phyloP scores from a whole-genome alignment of 331 rosid genomes.

The Spiraea crenata region DNA sequence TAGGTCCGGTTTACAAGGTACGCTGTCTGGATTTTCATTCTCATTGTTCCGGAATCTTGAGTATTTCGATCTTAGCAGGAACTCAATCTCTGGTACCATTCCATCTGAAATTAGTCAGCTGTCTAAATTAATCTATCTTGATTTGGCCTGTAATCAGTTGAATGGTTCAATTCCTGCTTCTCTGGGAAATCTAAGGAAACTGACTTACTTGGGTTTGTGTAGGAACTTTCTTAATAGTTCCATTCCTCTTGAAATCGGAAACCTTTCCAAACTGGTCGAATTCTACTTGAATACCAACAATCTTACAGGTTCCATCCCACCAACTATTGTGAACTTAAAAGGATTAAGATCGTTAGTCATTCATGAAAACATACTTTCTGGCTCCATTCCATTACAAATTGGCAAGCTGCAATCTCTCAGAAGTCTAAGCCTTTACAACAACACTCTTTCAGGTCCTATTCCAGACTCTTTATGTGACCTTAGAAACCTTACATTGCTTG shows the following conservation, averaged over 20 bases:
- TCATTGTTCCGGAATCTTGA: constrained; percentile 24
- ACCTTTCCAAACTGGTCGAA: constrained; percentile 25
- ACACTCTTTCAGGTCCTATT: constrained; percentile 20
- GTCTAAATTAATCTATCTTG: constrained; percentile 28
- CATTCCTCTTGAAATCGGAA: constrained; percentile 24
- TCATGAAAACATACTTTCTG: constrained; percentile 18
- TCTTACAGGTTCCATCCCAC: constrained; percentile 30
- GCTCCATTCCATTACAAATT: constrained; percentile 29
- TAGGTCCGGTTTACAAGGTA: constrained; percentile 26
- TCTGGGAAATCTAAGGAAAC: constrained; percentile 12
- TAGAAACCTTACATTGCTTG: constrained; percentile 12
- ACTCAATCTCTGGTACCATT: constrained; percentile 28
- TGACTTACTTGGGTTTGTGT: constrained; percentile 14
- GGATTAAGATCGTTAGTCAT: not conserved
- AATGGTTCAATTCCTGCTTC: constrained; percentile 27
- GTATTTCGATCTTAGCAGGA: constrained; percentile 25
- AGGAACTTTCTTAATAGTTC: constrained; percentile 18
- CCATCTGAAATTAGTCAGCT: constrained; percentile 27
- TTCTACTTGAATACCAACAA: constrained; percentile 17
- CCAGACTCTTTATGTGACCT: constrained; percentile 24
- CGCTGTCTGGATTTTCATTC: constrained; percentile 28
- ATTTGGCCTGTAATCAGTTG: constrained; percentile 25
- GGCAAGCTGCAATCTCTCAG: constrained; percentile 25
- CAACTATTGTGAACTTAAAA: constrained; percentile 20
- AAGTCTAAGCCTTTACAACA: not conserved